A percentile compares a stretch with the other conserved stretches of the same genome.
Evolutionary conservation across 2,329 filamentous ascomycete genomes (phyloP).

Genomic region (Ophiostoma piceae): DNA sequence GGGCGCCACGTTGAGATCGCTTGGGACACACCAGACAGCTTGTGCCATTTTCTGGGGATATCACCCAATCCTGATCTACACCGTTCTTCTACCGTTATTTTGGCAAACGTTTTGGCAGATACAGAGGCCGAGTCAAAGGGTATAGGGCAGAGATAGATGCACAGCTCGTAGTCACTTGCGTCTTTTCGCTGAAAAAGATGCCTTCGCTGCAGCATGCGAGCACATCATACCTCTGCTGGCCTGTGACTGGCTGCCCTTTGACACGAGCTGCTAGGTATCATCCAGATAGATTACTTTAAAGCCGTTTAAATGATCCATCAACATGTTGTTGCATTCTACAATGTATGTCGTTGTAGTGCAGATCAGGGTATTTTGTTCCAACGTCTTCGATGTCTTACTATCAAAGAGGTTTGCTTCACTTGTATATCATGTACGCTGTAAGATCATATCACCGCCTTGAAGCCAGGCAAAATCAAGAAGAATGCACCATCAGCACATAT

Average conservation of each 20-base stretch:
- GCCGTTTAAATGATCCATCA: background rate
- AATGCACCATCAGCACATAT: no score
- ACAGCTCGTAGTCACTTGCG: background rate
- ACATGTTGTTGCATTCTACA: background rate
- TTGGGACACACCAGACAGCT: background rate
- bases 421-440: background rate
- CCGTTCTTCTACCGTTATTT: background rate
- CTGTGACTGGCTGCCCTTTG: conserved; percentile 1
- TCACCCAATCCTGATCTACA: conserved; percentile 6
- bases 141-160: background rate
- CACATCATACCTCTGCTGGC: background rate
- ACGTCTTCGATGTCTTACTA: background rate
- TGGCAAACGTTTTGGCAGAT: background rate
- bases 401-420: background rate
- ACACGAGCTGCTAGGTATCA: background rate
- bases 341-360: background rate
- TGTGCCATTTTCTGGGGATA: background rate
- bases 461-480: no score
- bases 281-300: background rate
- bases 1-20: background rate
- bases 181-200: background rate
- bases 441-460: no score
- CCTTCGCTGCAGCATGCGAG: background rate
- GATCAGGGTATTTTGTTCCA: background rate
- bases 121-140: background rate